Percentiles rank a stretch among this genome's conserved stretches.
phyloP scores from a whole-genome alignment of 2,329 filamentous ascomycete species.

The Monilinia laxa region DNA sequence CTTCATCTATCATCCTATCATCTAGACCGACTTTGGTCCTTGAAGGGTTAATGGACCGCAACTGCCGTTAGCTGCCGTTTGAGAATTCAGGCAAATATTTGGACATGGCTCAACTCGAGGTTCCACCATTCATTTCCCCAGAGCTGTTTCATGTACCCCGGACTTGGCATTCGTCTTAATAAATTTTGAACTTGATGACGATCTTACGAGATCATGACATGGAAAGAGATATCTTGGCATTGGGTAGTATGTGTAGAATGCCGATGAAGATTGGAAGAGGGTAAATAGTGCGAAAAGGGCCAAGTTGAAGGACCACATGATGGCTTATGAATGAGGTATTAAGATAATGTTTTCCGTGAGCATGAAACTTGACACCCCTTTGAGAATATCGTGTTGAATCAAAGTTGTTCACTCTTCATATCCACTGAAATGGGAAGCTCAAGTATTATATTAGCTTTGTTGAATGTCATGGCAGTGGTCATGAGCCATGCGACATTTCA shows the following conservation, averaged over 20 bases:
- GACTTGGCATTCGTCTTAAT: background rate
- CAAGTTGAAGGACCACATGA: slow-evolving; percentile 12
- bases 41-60: slow-evolving; percentile 1
- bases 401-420: background rate
- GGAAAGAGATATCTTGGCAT: background rate
- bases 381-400: background rate
- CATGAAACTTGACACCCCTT: background rate
- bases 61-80: slow-evolving; percentile 19
- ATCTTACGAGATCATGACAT: background rate
- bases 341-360: background rate
- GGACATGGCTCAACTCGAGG: background rate
- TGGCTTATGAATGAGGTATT: background rate
- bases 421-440: slow-evolving; percentile 1
- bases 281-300: slow-evolving; percentile 9
- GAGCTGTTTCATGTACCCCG: background rate
- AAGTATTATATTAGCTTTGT: background rate
- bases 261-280: slow-evolving; percentile 26
- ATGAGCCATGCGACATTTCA: slow-evolving; percentile 44
- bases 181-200: background rate
- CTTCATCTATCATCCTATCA: background rate
- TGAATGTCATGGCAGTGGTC: background rate
- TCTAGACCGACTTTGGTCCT: background rate
- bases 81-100: slow-evolving; percentile 20
- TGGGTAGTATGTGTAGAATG: slow-evolving; percentile 33
- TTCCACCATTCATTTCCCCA: slow-evolving; percentile 1